Evolutionary conservation across 2,329 filamentous ascomycete species (phyloP).

Genomic region (Exophiala calicioides): DNA sequence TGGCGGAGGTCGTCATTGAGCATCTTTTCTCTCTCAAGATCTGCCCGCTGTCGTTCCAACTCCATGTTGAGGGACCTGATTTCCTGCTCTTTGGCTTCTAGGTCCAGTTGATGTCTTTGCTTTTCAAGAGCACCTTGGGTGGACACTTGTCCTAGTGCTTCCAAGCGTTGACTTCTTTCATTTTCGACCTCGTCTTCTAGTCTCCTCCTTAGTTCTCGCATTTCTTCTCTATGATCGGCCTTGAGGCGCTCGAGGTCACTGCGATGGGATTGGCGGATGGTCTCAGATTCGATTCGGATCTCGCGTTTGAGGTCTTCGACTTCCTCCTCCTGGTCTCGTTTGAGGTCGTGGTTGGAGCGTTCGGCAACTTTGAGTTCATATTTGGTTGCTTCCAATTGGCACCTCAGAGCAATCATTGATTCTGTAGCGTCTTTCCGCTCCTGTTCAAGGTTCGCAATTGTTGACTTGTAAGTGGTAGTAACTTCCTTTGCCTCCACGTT

Average conservation of each 20-base stretch:
- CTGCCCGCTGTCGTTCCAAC: conserved; percentile 44
- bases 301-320: conserved; percentile 56
- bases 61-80: conserved; percentile 46
- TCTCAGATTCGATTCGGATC: conserved; percentile 48
- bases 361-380: conserved; percentile 54
- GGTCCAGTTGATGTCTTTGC: conserved; percentile 44
- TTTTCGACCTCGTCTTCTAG: conserved; percentile 68
- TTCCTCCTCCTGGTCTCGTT: conserved; percentile 54
- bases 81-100: conserved; percentile 58
- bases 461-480: conserved; percentile 70
- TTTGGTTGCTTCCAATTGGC: conserved; percentile 67
- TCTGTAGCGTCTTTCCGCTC: conserved; percentile 53
- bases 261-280: conserved; percentile 45
- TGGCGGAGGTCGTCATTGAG: conserved; percentile 60
- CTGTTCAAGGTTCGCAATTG: conserved; percentile 62
- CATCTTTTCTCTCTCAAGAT: conserved; percentile 63
- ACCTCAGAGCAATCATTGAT: conserved; percentile 58
- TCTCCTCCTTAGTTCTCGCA: conserved; percentile 64
- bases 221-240: conserved; percentile 66
- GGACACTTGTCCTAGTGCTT: conserved; percentile 67
- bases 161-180: conserved; percentile 58
- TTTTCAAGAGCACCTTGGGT: conserved; percentile 52
- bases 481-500: conserved; percentile 72
- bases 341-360: conserved; percentile 53
- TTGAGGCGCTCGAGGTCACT: conserved; percentile 60